Base-by-base conservation (phyloP, 257 asterid genomes). In the Craterostigma plantagineum region DNA sequence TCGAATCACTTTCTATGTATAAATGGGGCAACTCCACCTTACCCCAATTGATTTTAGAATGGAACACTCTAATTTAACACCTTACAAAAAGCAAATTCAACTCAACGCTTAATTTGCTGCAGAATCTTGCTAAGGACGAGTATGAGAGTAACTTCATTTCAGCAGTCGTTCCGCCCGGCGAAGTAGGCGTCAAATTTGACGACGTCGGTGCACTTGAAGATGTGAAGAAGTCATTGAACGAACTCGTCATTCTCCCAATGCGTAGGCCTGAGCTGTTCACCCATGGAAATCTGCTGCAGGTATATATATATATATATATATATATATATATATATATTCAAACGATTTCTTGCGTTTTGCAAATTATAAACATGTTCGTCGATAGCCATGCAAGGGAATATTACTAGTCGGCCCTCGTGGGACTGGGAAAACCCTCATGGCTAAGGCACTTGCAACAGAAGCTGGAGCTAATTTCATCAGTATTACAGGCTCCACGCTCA, bases 201-300 rank as follows among this genome's bases (percentile, higher is more conserved):
- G 95, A 90, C 55, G 77, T 90, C 56, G 99, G 99, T 64, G 99
- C 99, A 42, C 92, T 90, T 55, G 99, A 90, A 64, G 95, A 77
- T 14, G 92, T 79, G 59, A 90, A 90, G 55, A 80, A 67, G 64
- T 81, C 95, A 8, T 60, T 90, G 37, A 77, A 83, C 54, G 99
- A 90, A 49, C 99, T 90, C 58, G 99, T 83, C 18, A 83, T 90
- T 63, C 92, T 90, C 53, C 99, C 99, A 7, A 83, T 90, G 99
- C 70, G 57, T 56, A 77, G 95, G 71, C 99, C 99, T 16, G 99
- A 83, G 75, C 94, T 90, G 58, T 90, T 90, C 71, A 49, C 95
- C 34, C 74, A 53, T 58, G 99, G 99, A 55, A 90, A 90, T 71
- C 74, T 90, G 76, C 62, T 90, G 60, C 77, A 84, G 76, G 99